Conservation (phyloP, 2,329 filamentous ascomycete genomes). For the Corinectria fuckeliana region DNA sequence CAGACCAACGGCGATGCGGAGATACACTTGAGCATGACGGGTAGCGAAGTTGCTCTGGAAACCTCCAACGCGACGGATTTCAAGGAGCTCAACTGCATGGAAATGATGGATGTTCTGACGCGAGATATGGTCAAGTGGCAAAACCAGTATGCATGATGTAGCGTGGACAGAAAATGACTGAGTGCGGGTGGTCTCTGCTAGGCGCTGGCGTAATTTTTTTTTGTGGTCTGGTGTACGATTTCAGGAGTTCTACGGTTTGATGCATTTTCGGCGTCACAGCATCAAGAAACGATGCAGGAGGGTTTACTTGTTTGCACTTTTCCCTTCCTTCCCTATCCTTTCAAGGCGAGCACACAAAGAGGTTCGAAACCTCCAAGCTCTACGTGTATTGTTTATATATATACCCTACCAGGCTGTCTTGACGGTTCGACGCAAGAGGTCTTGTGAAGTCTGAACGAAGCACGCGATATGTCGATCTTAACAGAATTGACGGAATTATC, state of each 20-base stretch:
- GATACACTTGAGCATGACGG: constrained; percentile 31
- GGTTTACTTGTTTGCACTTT: constrained; percentile 16
- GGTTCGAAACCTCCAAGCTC: constrained; percentile 10
- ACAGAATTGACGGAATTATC: background rate
- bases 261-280: constrained; percentile 35
- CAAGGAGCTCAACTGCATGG: constrained; percentile 76
- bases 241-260: constrained; percentile 29
- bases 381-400: constrained; percentile 9
- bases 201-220: constrained; percentile 11
- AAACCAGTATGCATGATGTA: constrained; percentile 64
- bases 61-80: constrained; percentile 60
- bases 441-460: constrained; percentile 14
- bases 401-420: constrained; percentile 19
- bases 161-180: background rate
- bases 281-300: constrained; percentile 29
- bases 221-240: constrained; percentile 12
- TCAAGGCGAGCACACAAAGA: background rate
- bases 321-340: constrained; percentile 12
- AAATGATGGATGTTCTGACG: constrained; percentile 91
- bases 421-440: constrained; percentile 6
- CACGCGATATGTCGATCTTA: constrained; percentile 10
- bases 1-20: constrained; percentile 46
- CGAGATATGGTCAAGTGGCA: constrained; percentile 86
- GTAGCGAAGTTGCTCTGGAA: constrained; percentile 35
- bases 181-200: constrained; percentile 7